Evolutionary conservation across 768 basidiomycete species (phyloP), one percentile per base, ranked within the genome.

Genomic region (Holtermannia corniformis): DNA sequence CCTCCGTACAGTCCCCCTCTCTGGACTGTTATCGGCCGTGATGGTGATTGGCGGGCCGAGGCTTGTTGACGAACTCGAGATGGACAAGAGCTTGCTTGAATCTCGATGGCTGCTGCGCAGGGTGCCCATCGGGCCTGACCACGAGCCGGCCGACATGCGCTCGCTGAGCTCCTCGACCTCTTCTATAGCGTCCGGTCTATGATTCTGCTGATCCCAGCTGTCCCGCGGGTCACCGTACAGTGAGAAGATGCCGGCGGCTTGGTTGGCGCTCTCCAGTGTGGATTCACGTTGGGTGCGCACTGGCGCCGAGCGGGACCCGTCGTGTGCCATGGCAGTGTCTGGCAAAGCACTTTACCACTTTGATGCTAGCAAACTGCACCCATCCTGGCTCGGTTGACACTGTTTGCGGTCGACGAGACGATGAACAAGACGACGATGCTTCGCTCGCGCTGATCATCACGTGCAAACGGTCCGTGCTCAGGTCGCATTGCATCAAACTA

Each of bases 201-300:
- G 37, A 16, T 41, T 23, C 55, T 45, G 26, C 50, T 46, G 19
- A 27, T 19, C 19, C 51, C 51, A 52, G 11, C 42, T 25, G 26
- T 44, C 51, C 10, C 51, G 20, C 23, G 26, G 41, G 4, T 16
- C 41, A 4, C 59, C 62, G 40, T 66, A 66, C 32, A 66, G 50
- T 28, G 55, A 50, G 42, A 63, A 66, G 26, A 66, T 66, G 23
- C 53, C 62, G 5, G 22, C 64, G n/a, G 64, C 64, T 26, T 60
- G 49, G 27, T 54, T 52, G 3, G 43, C 59, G 43, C 59, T 60
- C 11, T 58, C 56, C 27, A 63, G 20, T n/a, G 45, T 59, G 40
- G 58, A 60, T n/a, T 63, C 58, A 16, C 32, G 32, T 16, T 37
- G 32, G 7, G 32, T 7, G 10, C 32, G 32, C 10, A 7, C 32